A percentile compares a stretch with the other conserved stretches of the same genome.
Evolutionary conservation across 768 basidiomycete genomes (phyloP).

Genomic region (Leccinum subtestaceum): DNA sequence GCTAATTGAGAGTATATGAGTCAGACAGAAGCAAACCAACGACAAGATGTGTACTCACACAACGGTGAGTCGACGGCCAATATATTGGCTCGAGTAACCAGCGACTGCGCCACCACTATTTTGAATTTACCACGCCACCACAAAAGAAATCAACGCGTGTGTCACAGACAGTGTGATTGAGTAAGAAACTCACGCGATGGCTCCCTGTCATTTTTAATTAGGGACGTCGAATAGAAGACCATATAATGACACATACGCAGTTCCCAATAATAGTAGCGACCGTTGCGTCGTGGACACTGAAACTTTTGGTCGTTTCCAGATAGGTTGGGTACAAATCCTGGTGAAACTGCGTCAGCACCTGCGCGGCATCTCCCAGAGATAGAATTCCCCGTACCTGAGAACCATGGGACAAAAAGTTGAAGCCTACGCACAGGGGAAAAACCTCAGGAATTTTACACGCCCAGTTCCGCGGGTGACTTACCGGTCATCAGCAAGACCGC

Average conservation of each 20-base stretch:
- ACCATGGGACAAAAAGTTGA: conserved; percentile 78
- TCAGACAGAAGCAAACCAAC: background rate
- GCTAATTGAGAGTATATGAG: conserved; percentile 13
- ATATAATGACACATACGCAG: conserved; percentile 41
- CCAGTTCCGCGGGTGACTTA: conserved; percentile 11
- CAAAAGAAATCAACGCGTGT: background rate
- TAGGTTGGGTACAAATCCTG: conserved; percentile 80
- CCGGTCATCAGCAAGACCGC: conserved; percentile 78
- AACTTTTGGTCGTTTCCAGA: conserved; percentile 58
- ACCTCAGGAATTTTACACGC: background rate
- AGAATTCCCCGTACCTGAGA: conserved; percentile 43
- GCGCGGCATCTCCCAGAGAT: background rate
- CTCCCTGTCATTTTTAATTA: conserved; percentile 33
- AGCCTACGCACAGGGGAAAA: conserved; percentile 37
- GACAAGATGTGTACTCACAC: conserved; percentile 28
- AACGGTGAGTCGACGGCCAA: conserved; percentile 80
- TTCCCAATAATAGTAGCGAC: conserved; percentile 83
- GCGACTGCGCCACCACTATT: conserved; percentile 63
- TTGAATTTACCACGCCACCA: background rate
- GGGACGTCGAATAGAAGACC: background rate
- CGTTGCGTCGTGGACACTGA: conserved; percentile 56
- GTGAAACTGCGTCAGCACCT: background rate
- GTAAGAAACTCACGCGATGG: conserved; percentile 39
- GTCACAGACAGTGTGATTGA: background rate
- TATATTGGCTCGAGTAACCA: conserved; percentile 68